These are phyloP conservation scores for Arxiozyma heterogenica DNA, from an alignment of 1,139 yeast genomes.

Conservation along the genomic window DNA sequence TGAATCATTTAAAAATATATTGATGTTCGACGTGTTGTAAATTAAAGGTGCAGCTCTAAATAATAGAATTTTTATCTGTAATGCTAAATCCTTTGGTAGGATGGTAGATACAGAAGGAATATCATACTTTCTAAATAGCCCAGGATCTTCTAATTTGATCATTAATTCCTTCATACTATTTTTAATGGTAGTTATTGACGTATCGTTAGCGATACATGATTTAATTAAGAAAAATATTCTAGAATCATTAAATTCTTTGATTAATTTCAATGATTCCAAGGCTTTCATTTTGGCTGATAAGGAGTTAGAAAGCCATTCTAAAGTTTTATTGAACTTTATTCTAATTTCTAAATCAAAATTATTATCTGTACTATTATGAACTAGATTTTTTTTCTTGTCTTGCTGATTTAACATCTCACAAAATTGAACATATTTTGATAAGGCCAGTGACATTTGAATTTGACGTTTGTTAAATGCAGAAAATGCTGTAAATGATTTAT, in stretches of 20 bases:
- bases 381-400: not conserved
- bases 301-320: slow-evolving; percentile 55
- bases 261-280: slow-evolving; percentile 40
- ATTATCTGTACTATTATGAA: slow-evolving; percentile 8
- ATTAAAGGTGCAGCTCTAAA: slow-evolving; percentile 54
- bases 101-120: slow-evolving; percentile 33
- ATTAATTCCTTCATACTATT: slow-evolving; percentile 56
- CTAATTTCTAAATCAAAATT: not conserved
- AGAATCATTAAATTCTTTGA: slow-evolving; percentile 47
- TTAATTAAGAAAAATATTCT: slow-evolving; percentile 49
- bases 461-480: slow-evolving; percentile 64
- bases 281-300: slow-evolving; percentile 48
- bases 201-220: slow-evolving; percentile 46
- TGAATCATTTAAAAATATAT: slow-evolving; percentile 43
- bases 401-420: slow-evolving; percentile 28
- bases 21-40: slow-evolving; percentile 58
- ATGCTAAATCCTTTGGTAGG: slow-evolving; percentile 42
- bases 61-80: slow-evolving; percentile 46
- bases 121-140: slow-evolving; percentile 37
- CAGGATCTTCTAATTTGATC: slow-evolving; percentile 44
- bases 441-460: slow-evolving; percentile 41
- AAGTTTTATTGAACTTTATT: slow-evolving; percentile 40
- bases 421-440: slow-evolving; percentile 30
- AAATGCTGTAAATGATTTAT: slow-evolving; percentile 55
- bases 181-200: slow-evolving; percentile 51